Base-by-base conservation (phyloP, 2,329 filamentous ascomycete species). In the Davidsoniella eucalypti region DNA sequence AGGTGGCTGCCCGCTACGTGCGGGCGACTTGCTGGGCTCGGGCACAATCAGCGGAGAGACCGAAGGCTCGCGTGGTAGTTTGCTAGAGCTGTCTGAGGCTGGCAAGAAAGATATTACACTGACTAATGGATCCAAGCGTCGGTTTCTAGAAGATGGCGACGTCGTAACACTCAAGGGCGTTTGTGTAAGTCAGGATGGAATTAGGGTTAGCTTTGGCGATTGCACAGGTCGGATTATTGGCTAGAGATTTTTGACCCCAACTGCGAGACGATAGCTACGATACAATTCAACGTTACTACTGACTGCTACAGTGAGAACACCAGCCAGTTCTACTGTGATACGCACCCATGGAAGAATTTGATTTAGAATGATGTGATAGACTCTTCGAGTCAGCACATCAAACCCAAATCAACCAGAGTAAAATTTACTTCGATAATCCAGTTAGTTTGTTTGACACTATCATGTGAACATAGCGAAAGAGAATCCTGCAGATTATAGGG, bases 21-120 rank as follows among this genome's bases (percentile, higher is more conserved):
- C 76, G 0, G 83, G 83, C 38, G 83, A 88, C 59, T 63, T 87
- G 41, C 64, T 87, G 4, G 83, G 82, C 2, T 82, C 57, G 7
- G 58, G 58, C 12, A 59, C 58, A 18, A 59, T 60, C 44, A 71
- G 68, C 57, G 69, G 69, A 3, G 61, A 65, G 3, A 62, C 58
- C 3, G 48, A 58, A 1, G 56, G 56, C 4, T 62, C 69, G 56
- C 61, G 63, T 33, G 69, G 69, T 5, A 67, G 67, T 54, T 53
- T 72, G 50, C 57, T 71, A 16, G 69, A 72, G 61, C 60, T 69
- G 59, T 69, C 61, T 18, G 62, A 66, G 46, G 64, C 63, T n/a
- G 69, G 69, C 6, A 69, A 67, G 60, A 64, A 64, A 54, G 63
- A 67, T 10, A 56, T 70, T 17, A 57, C 65, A 54, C 60, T 70